A percentile compares a stretch with the other conserved stretches of the same genome.
Evolutionary conservation across 192 early-diverging fungal species (phyloP).

Genomic region (Coemansia pectinata): DNA sequence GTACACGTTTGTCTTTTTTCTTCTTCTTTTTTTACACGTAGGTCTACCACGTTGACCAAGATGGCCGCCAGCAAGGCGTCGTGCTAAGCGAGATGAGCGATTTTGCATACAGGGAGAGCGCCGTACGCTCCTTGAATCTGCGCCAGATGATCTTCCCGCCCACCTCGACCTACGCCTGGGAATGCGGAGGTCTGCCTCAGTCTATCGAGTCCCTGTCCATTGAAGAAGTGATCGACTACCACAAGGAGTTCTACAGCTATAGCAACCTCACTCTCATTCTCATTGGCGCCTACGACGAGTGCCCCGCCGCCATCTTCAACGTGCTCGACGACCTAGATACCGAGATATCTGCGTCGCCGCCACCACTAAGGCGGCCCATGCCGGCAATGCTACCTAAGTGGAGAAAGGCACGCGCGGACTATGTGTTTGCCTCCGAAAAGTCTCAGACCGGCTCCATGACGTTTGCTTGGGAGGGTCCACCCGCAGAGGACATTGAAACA

Average conservation of each 20-base stretch:
- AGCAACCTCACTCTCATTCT: constrained; percentile 72
- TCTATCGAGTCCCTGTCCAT: constrained; percentile 73
- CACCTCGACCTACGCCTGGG: constrained; percentile 70
- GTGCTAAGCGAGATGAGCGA: constrained; percentile 80
- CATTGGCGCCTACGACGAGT: constrained; percentile 54
- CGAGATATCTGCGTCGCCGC: constrained; percentile 36
- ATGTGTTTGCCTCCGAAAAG: constrained; percentile 67
- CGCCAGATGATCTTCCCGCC: constrained; percentile 53
- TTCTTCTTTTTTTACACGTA: neutral
- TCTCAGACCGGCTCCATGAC: constrained; percentile 69
- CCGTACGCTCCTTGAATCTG: constrained; percentile 54
- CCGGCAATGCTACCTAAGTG: constrained; percentile 46
- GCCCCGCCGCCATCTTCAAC: constrained; percentile 56
- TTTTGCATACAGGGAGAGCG: constrained; percentile 72
- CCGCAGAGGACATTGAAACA: constrained; percentile 62
- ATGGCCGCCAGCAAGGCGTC: constrained; percentile 76
- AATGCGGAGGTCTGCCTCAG: constrained; percentile 76
- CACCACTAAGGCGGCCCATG: constrained; percentile 38
- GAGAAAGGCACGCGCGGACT: constrained; percentile 51
- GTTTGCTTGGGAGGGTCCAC: constrained; percentile 81
- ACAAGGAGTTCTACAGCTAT: constrained; percentile 69
- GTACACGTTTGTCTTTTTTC: neutral
- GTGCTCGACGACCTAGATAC: constrained; percentile 23
- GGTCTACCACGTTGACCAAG: constrained; percentile 74
- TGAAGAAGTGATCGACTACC: constrained; percentile 72